Conservation (phyloP, 495 filamentous ascomycete genomes). For the Cryomyces minteri region DNA sequence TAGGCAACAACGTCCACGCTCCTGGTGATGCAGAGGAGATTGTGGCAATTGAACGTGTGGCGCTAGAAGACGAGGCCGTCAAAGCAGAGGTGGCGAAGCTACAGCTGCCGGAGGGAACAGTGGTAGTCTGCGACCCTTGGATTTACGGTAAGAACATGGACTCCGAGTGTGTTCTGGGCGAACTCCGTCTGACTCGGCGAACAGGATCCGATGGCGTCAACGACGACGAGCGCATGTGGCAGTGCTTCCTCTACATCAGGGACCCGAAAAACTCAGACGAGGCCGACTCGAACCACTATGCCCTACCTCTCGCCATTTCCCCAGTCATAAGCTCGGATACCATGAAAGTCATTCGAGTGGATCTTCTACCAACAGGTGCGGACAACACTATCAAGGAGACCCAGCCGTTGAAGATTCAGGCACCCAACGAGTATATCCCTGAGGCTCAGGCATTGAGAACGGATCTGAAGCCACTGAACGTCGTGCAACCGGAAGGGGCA, state of each 20-base stretch:
- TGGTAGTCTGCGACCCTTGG: constrained; percentile 49
- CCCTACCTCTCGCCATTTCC: constrained; percentile 57
- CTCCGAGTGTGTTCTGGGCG: neutral
- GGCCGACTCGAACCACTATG: constrained; percentile 59
- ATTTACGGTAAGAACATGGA: constrained; percentile 37
- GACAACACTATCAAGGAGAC: constrained; percentile 38
- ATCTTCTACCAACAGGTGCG: constrained; percentile 40
- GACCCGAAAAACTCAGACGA: constrained; percentile 36
- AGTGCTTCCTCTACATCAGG: constrained; percentile 49
- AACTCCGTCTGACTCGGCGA: neutral
- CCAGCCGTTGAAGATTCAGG: constrained; percentile 33
- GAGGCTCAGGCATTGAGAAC: constrained; percentile 48
- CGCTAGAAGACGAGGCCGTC: constrained; percentile 35
- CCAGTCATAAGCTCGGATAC: constrained; percentile 52
- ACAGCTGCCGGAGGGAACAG: constrained; percentile 39
- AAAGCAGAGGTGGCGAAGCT: constrained; percentile 46
- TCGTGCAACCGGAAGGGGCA: constrained; percentile 59
- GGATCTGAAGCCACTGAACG: constrained; percentile 53
- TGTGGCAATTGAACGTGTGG: constrained; percentile 34
- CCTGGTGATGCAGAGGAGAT: constrained; percentile 43
- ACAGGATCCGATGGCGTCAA: constrained; percentile 40
- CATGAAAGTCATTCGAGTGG: constrained; percentile 41
- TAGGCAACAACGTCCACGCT: constrained; percentile 37
- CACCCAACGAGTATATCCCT: constrained; percentile 54
- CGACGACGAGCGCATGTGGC: constrained; percentile 40